A percentile compares a stretch with the other conserved stretches of the same genome.
These are phyloP conservation scores for Daldinia decipiens DNA, from an alignment of 495 filamentous ascomycete species.

Conservation along the genomic window DNA sequence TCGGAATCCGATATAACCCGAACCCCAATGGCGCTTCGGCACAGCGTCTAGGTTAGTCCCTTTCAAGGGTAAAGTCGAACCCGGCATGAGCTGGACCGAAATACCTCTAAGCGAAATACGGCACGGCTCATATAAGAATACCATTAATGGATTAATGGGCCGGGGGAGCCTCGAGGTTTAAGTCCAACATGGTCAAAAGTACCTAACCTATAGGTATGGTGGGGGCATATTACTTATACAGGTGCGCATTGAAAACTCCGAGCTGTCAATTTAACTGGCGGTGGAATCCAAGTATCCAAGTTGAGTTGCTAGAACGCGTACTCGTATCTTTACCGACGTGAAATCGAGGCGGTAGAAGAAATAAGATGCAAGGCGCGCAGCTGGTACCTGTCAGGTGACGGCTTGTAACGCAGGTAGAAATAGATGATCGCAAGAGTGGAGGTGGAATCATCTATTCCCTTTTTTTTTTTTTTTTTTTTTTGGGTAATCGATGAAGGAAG, in stretches of 20 bases:
- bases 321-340: slow-evolving; percentile 11
- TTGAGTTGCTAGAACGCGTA: slow-evolving; percentile 13
- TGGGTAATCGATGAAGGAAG: slow-evolving; percentile 21
- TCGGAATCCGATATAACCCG: slow-evolving; percentile 9
- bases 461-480: no score
- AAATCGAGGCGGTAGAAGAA: slow-evolving; percentile 12
- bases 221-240: slow-evolving; percentile 34
- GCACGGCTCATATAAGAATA: slow-evolving; percentile 23
- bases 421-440: slow-evolving; percentile 4
- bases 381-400: slow-evolving; percentile 42
- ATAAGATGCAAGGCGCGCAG: slow-evolving; percentile 36
- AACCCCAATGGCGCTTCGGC: slow-evolving; percentile 5
- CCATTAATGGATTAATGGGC: slow-evolving; percentile 33
- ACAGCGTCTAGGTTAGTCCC: neutral
- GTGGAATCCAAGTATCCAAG: slow-evolving; percentile 31
- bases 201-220: slow-evolving; percentile 13
- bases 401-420: neutral
- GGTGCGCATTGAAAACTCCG: slow-evolving; percentile 37
- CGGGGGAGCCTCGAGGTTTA: slow-evolving; percentile 24
- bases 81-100: slow-evolving; percentile 10
- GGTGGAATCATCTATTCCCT: slow-evolving; percentile 26
- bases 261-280: slow-evolving; percentile 17
- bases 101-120: slow-evolving; percentile 3
- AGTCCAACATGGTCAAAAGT: slow-evolving; percentile 22
- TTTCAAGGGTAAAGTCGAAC: slow-evolving; percentile 10